A percentile compares a stretch with the other conserved stretches of the same genome.
phyloP scores from a whole-genome alignment of 169 alveolate genomes.

The Cryptosporidium xiaoi region DNA sequence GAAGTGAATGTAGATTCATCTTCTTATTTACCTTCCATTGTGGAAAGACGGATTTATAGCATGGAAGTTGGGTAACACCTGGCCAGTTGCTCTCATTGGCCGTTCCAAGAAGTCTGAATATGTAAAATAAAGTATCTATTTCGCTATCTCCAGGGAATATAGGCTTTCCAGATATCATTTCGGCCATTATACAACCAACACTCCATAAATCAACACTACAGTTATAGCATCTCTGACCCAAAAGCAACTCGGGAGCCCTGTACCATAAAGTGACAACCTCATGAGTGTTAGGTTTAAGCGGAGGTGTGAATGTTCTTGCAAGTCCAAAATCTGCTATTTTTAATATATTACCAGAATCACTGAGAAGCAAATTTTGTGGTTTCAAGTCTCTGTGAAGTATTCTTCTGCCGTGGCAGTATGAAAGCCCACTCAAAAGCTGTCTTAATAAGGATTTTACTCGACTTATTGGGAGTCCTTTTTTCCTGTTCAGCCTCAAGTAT shows the following conservation, averaged over 20 bases:
- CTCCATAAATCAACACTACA: slow-evolving; percentile 91
- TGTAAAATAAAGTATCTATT: slow-evolving; percentile 86
- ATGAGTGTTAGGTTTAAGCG: slow-evolving; percentile 88
- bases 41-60: slow-evolving; percentile 81
- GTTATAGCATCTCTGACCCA: slow-evolving; percentile 87
- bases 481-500: slow-evolving; percentile 76
- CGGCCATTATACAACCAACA: slow-evolving; percentile 88
- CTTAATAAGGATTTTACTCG: slow-evolving; percentile 80
- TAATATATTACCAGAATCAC: slow-evolving; percentile 74
- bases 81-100: slow-evolving; percentile 90
- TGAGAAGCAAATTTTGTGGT: slow-evolving; percentile 88
- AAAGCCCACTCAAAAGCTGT: slow-evolving; percentile 85
- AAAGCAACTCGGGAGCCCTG: slow-evolving; percentile 91
- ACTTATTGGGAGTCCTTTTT: slow-evolving; percentile 78
- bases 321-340: slow-evolving; percentile 89
- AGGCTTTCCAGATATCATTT: slow-evolving; percentile 83
- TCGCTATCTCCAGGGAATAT: slow-evolving; percentile 88
- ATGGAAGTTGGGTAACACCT: slow-evolving; percentile 85
- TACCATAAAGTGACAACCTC: slow-evolving; percentile 90
- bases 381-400: slow-evolving; percentile 91
- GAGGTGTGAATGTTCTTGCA: slow-evolving; percentile 92
- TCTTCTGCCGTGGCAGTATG: slow-evolving; percentile 88
- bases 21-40: slow-evolving; percentile 76
- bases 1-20: slow-evolving; percentile 47
- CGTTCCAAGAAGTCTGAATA: slow-evolving; percentile 84